phyloP scores from a whole-genome alignment of 345 rosid genomes.

The Gossypium longicalyx region DNA sequence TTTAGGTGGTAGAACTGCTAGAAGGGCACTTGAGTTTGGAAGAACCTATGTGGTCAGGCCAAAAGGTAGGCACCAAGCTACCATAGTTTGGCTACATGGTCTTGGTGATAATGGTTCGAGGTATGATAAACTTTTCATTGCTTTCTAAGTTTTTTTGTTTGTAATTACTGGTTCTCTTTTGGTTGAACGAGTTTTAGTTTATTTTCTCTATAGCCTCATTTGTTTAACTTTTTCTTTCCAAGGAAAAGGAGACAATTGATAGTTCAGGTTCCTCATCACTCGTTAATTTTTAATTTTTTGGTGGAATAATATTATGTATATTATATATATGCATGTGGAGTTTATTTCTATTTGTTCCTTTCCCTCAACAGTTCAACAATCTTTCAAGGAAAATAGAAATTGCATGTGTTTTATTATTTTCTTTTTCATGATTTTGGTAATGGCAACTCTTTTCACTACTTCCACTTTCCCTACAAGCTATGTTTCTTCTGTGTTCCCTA shows the following conservation, averaged over 20 bases:
- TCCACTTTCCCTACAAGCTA: not conserved
- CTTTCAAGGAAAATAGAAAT: not conserved
- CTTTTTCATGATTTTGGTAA: not conserved
- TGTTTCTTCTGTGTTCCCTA: not conserved
- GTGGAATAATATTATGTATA: not conserved
- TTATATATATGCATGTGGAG: not conserved
- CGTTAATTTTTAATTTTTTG: not conserved
- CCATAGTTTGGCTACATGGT: constrained; percentile 96
- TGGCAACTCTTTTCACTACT: not conserved
- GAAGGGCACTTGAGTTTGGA: constrained; percentile 70
- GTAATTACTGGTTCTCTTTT: not conserved
- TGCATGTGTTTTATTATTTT: not conserved
- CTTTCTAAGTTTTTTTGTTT: constrained; percentile 2
- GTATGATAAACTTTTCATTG: constrained; percentile 32
- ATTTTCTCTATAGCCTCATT: not conserved
- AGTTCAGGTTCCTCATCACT: not conserved
- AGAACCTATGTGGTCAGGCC: constrained; percentile 81
- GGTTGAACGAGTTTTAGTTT: not conserved
- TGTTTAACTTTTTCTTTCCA: not conserved
- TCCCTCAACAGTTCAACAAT: not conserved
- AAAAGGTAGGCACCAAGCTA: constrained; percentile 94
- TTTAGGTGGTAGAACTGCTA: constrained; percentile 46
- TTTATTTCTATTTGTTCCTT: not conserved
- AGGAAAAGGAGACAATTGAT: not conserved
- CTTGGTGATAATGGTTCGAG: constrained; percentile 96